Percentiles rank a stretch among this genome's conserved stretches.
phyloP scores from a whole-genome alignment of 139 green algal species.

The Pleodorina starrii region DNA sequence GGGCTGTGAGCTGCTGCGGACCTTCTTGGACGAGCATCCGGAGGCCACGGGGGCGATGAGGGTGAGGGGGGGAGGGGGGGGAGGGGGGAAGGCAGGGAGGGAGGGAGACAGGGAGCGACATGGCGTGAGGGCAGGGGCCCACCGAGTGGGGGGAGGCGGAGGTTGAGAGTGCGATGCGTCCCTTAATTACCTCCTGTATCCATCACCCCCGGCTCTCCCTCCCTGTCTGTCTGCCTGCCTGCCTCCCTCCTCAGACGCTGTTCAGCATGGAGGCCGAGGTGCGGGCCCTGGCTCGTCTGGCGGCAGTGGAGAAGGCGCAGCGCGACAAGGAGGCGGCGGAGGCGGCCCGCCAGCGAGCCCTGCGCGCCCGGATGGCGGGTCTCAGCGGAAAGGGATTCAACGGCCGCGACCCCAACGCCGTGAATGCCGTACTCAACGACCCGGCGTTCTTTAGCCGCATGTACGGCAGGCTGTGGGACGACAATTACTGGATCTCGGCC shows the following conservation, averaged over 20 bases:
- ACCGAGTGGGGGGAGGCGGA: no score
- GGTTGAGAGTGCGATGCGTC: no score
- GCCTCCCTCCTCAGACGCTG: not conserved
- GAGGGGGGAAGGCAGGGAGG: not conserved
- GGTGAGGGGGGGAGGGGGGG: not conserved
- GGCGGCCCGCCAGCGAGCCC: not conserved
- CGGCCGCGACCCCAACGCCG: not conserved
- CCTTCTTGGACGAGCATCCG: slow-evolving; percentile 21
- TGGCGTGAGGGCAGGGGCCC: no score
- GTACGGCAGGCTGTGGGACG: slow-evolving; percentile 39
- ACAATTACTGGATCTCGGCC: slow-evolving; percentile 38
- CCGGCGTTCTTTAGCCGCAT: slow-evolving; percentile 4
- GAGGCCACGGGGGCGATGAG: not conserved
- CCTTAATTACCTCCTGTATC: no score
- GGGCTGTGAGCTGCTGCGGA: slow-evolving; percentile 30
- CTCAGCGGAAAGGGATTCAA: slow-evolving; percentile 17
- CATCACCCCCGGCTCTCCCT: no score
- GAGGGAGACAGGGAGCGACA: not conserved
- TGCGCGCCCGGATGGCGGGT: not conserved
- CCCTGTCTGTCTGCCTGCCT: no score
- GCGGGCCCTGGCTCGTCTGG: not conserved
- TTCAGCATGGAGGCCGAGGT: not conserved
- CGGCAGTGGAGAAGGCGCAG: not conserved
- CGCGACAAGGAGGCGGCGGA: not conserved
- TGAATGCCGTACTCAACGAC: slow-evolving; percentile 13